Conservation (phyloP, 345 rosid genomes). For the Acer campestre region DNA sequence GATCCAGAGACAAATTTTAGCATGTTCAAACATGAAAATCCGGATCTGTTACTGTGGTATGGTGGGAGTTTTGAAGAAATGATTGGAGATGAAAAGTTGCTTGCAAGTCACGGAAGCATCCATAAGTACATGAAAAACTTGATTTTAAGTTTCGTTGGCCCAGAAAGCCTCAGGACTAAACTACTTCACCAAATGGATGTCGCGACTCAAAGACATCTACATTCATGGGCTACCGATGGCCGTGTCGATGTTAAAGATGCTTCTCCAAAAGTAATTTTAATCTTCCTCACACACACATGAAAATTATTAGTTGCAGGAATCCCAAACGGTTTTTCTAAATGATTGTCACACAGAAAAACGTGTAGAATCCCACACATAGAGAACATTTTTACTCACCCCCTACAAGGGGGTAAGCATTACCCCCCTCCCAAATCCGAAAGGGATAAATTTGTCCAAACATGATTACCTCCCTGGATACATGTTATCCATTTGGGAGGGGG, state of each 20-base stretch:
- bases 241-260: constrained; percentile 30
- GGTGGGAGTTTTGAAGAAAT: background rate
- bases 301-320: too few species aligned
- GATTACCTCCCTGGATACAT: too few species aligned
- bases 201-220: background rate
- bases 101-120: background rate
- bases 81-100: constrained; percentile 2
- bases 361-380: too few species aligned
- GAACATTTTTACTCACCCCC: too few species aligned
- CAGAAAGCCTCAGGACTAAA: background rate
- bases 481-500: too few species aligned
- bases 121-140: background rate
- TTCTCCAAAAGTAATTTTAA: constrained; percentile 18
- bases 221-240: constrained; percentile 7
- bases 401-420: too few species aligned
- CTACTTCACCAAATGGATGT: background rate
- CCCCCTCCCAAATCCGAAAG: too few species aligned
- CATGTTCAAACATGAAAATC: background rate
- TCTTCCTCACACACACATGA: background rate
- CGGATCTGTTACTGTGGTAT: background rate
- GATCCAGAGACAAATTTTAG: background rate
- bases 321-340: too few species aligned
- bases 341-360: too few species aligned
- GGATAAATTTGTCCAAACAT: too few species aligned
- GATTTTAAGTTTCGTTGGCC: background rate